Conservation (phyloP, 2,329 filamentous ascomycete species). For the Clonostachys chloroleuca region DNA sequence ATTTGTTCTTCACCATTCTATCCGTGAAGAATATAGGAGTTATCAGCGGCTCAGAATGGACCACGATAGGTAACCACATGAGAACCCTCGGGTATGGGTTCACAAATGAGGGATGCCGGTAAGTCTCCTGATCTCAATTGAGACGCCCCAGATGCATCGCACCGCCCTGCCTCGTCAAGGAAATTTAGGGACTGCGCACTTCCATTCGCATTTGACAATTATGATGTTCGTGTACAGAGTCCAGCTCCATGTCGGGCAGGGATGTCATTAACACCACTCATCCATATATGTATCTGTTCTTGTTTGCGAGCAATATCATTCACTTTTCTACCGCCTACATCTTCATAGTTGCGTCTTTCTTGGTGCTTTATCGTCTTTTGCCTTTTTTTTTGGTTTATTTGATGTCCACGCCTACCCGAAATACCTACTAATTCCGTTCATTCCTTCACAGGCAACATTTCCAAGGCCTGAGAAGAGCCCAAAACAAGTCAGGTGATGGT, state of each 20-base stretch:
- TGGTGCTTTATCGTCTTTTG: not conserved
- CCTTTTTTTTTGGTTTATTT: not conserved
- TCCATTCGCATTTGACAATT: not conserved
- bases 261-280: not conserved
- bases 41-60: conserved; percentile 60
- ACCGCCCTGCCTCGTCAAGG: too few relatives aligned
- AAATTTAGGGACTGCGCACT: too few relatives aligned
- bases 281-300: not conserved
- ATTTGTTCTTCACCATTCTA: conserved; percentile 59
- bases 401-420: not conserved
- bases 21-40: conserved; percentile 60
- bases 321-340: too few relatives aligned
- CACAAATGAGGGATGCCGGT: conserved; percentile 62
- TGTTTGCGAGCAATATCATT: not conserved
- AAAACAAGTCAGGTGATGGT: conserved; percentile 44
- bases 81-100: conserved; percentile 55
- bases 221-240: not conserved
- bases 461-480: conserved; percentile 50
- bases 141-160: conserved; percentile 2
- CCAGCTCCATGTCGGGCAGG: not conserved
- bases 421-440: not conserved
- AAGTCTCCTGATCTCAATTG: conserved; percentile 21
- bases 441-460: conserved; percentile 48
- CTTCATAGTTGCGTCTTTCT: too few relatives aligned
- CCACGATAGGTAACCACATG: conserved; percentile 58